Conservation (phyloP, 768 basidiomycete species). For the Agaricus blazei region DNA sequence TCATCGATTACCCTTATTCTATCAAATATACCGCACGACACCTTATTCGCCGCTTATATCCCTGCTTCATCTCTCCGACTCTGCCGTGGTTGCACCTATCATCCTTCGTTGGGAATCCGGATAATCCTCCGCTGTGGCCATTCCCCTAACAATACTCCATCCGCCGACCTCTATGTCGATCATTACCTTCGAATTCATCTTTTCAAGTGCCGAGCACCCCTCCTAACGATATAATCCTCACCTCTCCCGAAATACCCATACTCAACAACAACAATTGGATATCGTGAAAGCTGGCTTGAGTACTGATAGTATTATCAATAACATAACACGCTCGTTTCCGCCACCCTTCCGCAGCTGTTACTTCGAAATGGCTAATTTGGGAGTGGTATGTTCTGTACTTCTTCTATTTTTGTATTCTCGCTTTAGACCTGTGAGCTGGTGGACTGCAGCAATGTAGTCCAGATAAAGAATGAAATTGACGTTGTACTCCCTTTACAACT, state of each 20-base stretch:
- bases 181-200: not conserved
- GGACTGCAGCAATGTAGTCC: not conserved
- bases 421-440: constrained; percentile 2
- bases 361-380: constrained; percentile 2
- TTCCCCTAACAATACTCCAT: not conserved
- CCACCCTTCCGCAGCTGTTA: not conserved
- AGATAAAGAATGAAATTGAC: constrained; percentile 9
- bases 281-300: constrained; percentile 1
- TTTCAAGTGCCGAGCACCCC: constrained; percentile 2
- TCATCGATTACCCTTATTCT: constrained; percentile 5
- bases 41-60: not conserved
- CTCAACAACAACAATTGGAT: not conserved
- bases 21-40: constrained; percentile 2
- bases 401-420: not conserved
- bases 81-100: not conserved
- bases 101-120: not conserved
- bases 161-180: not conserved
- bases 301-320: constrained; percentile 6
- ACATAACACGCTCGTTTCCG: constrained; percentile 4
- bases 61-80: not conserved
- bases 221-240: not conserved
- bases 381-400: constrained; percentile 6
- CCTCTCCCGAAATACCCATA: not conserved
- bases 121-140: not conserved
- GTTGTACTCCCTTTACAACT: not conserved